Evolutionary conservation across 306 rosid genomes (phyloP).

Genomic region (Sicyos baderoa): DNA sequence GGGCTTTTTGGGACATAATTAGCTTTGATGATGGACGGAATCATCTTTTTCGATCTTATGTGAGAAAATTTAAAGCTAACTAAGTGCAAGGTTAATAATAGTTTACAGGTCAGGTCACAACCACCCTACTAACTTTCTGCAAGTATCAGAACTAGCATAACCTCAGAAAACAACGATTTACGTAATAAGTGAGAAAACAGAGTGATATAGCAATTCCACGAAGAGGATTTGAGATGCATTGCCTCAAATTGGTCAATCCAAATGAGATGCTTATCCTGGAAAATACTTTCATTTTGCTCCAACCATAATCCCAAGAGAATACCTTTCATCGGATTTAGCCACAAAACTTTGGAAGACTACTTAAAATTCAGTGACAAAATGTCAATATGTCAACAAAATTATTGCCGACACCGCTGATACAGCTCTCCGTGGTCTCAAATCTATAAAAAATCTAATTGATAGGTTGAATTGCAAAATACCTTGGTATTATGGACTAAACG

Average conservation of each 20-base stretch:
- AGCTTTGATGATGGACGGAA: not conserved
- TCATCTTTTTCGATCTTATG: not conserved
- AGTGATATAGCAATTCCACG: not conserved
- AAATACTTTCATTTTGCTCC: too few relatives aligned
- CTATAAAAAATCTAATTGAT: not conserved
- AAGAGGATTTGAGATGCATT: not conserved
- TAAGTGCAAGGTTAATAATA: not conserved
- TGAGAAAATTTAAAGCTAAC: conserved; percentile 1
- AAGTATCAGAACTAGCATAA: not conserved
- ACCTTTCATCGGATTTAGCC: too few relatives aligned
- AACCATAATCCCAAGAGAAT: too few relatives aligned
- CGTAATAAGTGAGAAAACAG: not conserved
- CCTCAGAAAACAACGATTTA: not conserved
- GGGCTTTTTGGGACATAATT: not conserved
- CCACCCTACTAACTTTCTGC: not conserved
- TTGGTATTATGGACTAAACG: not conserved
- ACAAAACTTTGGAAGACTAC: not conserved
- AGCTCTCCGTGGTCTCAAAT: not conserved
- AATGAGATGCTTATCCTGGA: too few relatives aligned
- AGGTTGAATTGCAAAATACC: not conserved
- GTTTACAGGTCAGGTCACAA: not conserved
- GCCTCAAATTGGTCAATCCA: too few relatives aligned
- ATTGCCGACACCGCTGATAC: not conserved
- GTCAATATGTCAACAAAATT: not conserved
- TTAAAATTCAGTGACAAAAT: not conserved